Conservation (phyloP, 345 rosid species). For the Citrus unshiu region DNA sequence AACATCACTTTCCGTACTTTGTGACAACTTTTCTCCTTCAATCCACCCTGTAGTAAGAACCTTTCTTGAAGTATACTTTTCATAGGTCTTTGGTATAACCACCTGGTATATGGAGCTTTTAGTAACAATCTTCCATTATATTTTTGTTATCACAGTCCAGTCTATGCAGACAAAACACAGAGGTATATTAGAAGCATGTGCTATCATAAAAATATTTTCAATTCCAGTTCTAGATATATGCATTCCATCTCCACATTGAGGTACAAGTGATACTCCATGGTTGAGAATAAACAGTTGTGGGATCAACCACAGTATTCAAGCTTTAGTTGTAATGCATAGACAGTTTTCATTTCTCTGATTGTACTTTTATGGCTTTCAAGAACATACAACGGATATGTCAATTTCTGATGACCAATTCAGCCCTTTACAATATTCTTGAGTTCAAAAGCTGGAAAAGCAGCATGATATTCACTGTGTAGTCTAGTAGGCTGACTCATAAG, state of each 20-base stretch:
- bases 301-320: neutral
- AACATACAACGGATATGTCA: neutral
- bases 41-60: conserved; percentile 91
- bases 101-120: conserved; percentile 50
- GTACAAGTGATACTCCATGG: neutral
- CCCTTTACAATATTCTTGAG: neutral
- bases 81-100: conserved; percentile 78
- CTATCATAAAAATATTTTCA: neutral
- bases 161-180: neutral
- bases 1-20: conserved; percentile 93
- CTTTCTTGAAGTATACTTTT: conserved; percentile 84
- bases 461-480: neutral
- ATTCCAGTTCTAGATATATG: neutral
- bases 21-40: conserved; percentile 91
- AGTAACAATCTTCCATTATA: neutral
- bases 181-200: neutral
- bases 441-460: neutral
- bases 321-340: neutral
- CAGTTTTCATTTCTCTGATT: neutral
- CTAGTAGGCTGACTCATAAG: neutral
- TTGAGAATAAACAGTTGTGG: neutral
- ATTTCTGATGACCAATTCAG: neutral
- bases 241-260: neutral
- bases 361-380: neutral
- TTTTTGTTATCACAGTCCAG: neutral